These are phyloP conservation scores for Plasmodium yoelii DNA, from an alignment of 169 alveolate species.

Conservation along the genomic window DNA sequence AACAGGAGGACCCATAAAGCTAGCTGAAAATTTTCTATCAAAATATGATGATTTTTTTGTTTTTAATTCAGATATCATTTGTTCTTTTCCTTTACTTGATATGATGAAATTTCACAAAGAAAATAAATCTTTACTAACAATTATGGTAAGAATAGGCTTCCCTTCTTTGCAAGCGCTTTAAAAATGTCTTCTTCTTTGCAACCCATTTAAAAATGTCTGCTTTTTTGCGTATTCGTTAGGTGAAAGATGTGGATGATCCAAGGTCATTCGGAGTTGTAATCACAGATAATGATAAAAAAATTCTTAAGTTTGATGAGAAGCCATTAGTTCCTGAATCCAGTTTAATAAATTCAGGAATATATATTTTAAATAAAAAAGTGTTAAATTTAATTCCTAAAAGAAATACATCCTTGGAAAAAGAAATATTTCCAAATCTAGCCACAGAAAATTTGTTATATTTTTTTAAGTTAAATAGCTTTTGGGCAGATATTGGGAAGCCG, in stretches of 20 bases:
- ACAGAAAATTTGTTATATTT: slow-evolving; percentile 83
- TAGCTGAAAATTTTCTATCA: slow-evolving; percentile 90
- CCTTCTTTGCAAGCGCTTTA: too few species aligned
- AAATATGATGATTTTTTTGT: slow-evolving; percentile 94
- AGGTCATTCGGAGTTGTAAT: slow-evolving; percentile 97
- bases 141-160: slow-evolving; percentile 86
- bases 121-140: slow-evolving; percentile 93
- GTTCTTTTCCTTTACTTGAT: slow-evolving; percentile 96
- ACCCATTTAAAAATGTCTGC: not conserved
- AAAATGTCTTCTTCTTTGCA: too few species aligned
- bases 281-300: slow-evolving; percentile 88
- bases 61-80: slow-evolving; percentile 96
- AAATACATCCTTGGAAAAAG: slow-evolving; percentile 95
- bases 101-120: slow-evolving; percentile 93
- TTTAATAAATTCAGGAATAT: slow-evolving; percentile 90
- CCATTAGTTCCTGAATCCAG: slow-evolving; percentile 86
- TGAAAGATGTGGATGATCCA: slow-evolving; percentile 96
- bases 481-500: slow-evolving; percentile 88
- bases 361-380: slow-evolving; percentile 89
- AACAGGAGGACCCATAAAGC: slow-evolving; percentile 95
- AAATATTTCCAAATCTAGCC: slow-evolving; percentile 96
- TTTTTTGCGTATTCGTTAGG: slow-evolving; percentile 70
- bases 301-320: slow-evolving; percentile 94
- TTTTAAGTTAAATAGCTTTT: slow-evolving; percentile 86
- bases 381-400: slow-evolving; percentile 91